Percentiles rank a stretch among this genome's conserved stretches.
These are phyloP conservation scores for Gloeostereum incarnatum DNA, from an alignment of 768 basidiomycete species.

Conservation along the genomic window DNA sequence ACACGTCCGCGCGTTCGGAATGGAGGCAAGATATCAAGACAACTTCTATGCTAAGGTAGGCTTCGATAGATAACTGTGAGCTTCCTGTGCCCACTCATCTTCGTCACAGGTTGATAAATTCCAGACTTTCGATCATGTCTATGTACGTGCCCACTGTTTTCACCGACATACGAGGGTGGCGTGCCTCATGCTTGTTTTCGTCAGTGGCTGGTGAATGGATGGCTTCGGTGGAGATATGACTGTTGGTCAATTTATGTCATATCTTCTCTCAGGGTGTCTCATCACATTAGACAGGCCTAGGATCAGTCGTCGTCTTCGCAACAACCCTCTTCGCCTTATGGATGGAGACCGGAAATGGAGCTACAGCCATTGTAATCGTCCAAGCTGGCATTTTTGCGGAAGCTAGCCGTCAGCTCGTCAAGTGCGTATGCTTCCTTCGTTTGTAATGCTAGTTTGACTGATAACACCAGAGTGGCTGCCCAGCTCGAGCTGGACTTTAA, in stretches of 20 bases:
- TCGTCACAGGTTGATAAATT: conserved; percentile 48
- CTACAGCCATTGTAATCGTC: conserved; percentile 63
- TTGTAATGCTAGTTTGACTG: conserved; percentile 1
- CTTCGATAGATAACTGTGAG: conserved; percentile 9
- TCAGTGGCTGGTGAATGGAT: conserved; percentile 60
- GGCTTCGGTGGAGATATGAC: conserved; percentile 71
- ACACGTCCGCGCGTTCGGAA: conserved; percentile 64
- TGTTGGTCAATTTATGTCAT: conserved; percentile 36
- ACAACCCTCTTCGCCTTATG: conserved; percentile 63
- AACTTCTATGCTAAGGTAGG: conserved; percentile 47
- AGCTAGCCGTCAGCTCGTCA: conserved; percentile 56
- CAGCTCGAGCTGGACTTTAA: conserved; percentile 71
- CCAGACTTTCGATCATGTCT: conserved; percentile 64
- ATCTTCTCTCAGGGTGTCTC: no score
- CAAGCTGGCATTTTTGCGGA: conserved; percentile 64
- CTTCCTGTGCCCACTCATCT: conserved; percentile 26
- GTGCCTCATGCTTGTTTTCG: neutral
- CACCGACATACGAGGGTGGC: neutral
- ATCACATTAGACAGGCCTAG: conserved; percentile 49
- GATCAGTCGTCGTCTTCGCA: conserved; percentile 60
- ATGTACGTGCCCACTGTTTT: conserved; percentile 31
- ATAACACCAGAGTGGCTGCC: conserved; percentile 43
- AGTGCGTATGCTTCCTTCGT: conserved; percentile 18
- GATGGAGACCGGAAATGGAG: conserved; percentile 46
- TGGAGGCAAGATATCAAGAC: conserved; percentile 60